Percentiles rank a stretch among this genome's conserved stretches.
Evolutionary conservation across 306 rosid genomes (phyloP).

Genomic region (Malus asiatica): DNA sequence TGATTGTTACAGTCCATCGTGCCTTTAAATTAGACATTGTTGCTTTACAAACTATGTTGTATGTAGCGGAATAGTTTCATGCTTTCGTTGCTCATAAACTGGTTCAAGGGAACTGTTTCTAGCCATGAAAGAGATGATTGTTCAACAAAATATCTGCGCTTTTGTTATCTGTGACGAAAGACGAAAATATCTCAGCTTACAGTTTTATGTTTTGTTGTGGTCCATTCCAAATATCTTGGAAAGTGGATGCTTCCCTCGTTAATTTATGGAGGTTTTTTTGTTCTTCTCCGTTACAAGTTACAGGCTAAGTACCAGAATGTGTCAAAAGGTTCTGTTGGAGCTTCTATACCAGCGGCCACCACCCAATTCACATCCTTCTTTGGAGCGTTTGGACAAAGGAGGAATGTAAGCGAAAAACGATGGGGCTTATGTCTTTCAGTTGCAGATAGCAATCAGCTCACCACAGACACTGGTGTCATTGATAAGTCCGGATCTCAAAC

Average conservation of each 20-base stretch:
- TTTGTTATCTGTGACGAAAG: not conserved
- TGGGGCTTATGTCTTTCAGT: conserved; percentile 37
- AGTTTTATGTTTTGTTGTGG: not conserved
- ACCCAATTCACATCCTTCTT: conserved; percentile 32
- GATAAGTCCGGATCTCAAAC: conserved; percentile 22
- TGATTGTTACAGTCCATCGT: not conserved
- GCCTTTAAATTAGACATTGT: not conserved
- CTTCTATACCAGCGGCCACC: conserved; percentile 35
- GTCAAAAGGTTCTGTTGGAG: conserved; percentile 43
- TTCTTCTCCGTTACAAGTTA: conserved; percentile 40
- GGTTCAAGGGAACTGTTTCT: not conserved
- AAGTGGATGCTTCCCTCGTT: conserved; percentile 9
- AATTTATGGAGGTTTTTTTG: conserved; percentile 15
- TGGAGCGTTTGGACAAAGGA: conserved; percentile 29
- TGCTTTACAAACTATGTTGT: not conserved
- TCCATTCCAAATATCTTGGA: conserved; percentile 10
- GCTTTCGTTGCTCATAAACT: not conserved
- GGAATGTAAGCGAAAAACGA: conserved; percentile 35
- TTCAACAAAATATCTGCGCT: not conserved
- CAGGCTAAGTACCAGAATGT: conserved; percentile 46
- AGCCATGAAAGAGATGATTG: not conserved
- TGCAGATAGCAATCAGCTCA: conserved; percentile 58
- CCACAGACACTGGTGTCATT: conserved; percentile 28
- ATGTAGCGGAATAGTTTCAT: not conserved
- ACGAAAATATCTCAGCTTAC: not conserved